Evolutionary conservation across 352 stramenopile genomes (phyloP).

Genomic region (Globisporangium nunn): DNA sequence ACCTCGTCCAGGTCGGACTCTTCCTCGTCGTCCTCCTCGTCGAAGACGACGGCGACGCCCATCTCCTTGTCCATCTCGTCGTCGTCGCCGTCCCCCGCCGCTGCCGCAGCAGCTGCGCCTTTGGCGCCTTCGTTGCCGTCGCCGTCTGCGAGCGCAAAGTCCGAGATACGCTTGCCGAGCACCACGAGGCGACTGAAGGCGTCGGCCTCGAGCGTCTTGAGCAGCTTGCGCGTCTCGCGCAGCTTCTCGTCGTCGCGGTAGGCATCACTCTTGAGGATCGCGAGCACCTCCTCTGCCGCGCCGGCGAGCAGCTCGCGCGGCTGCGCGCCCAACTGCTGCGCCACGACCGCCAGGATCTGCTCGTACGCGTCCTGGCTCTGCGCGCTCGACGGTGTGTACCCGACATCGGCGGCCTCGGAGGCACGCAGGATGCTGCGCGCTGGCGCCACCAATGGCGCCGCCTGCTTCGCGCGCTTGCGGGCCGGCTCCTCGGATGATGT

Average conservation of each 20-base stretch:
- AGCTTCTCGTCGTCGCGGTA: slow-evolving; percentile 83
- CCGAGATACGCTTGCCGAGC: slow-evolving; percentile 82
- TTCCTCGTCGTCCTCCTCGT: slow-evolving; percentile 95
- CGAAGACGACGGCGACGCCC: slow-evolving; percentile 97
- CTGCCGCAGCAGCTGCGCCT: slow-evolving; percentile 13
- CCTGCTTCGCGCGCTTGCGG: background rate
- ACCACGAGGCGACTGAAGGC: slow-evolving; percentile 81
- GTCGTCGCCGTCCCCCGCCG: slow-evolving; percentile 25
- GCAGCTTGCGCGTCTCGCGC: slow-evolving; percentile 76
- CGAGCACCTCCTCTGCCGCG: slow-evolving; percentile 89
- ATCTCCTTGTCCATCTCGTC: slow-evolving; percentile 95
- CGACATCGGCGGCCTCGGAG: slow-evolving; percentile 53
- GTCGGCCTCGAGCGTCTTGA: slow-evolving; percentile 71
- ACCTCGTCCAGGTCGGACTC: slow-evolving; percentile 92
- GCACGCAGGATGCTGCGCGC: slow-evolving; percentile 42
- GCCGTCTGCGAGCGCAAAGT: slow-evolving; percentile 62
- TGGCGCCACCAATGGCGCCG: slow-evolving; percentile 20
- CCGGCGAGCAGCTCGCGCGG: slow-evolving; percentile 88
- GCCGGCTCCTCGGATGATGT: background rate
- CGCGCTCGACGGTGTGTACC: slow-evolving; percentile 85
- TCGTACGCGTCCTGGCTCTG: slow-evolving; percentile 89
- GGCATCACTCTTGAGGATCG: slow-evolving; percentile 89
- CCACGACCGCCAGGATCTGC: slow-evolving; percentile 77
- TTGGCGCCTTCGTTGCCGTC: too few species aligned
- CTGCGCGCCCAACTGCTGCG: slow-evolving; percentile 76